Percentiles rank a stretch among this genome's conserved stretches.
Conservation (phyloP, 441 rosid species). For the Rhodomyrtus psidioides region DNA sequence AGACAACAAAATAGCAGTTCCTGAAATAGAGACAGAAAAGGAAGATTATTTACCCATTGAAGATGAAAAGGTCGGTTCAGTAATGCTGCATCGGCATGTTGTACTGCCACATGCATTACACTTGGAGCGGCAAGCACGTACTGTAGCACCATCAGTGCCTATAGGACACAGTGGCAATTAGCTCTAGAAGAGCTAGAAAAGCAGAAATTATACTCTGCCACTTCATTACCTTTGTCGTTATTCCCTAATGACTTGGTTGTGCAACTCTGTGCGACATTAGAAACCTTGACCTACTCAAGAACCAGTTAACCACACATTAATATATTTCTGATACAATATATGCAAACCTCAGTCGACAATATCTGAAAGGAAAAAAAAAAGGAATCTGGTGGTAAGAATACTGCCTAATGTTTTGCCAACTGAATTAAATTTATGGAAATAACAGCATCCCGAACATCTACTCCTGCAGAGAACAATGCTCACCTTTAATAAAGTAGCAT, state of each 20-base stretch:
- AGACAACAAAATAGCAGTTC: background rate
- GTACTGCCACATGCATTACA: conserved; percentile 39
- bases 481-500: conserved; percentile 23
- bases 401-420: background rate
- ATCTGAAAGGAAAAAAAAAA: background rate
- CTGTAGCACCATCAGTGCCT: conserved; percentile 31
- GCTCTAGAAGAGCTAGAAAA: conserved; percentile 29
- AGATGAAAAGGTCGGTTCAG: conserved; percentile 26
- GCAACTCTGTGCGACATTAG: conserved; percentile 22
- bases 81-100: conserved; percentile 39
- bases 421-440: background rate
- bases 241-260: conserved; percentile 11
- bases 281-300: conserved; percentile 28
- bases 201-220: conserved; percentile 26
- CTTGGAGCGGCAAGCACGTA: conserved; percentile 20
- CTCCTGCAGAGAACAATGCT: conserved; percentile 1
- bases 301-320: background rate
- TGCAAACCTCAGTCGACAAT: background rate
- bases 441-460: background rate
- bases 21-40: background rate
- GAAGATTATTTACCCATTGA: conserved; percentile 23
- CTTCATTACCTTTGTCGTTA: conserved; percentile 51
- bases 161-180: conserved; percentile 32
- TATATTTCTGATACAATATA: background rate
- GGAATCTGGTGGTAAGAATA: background rate